phyloP scores from a whole-genome alignment of 1,284 basidiomycete genomes.

The Naganishia liquefaciens region DNA sequence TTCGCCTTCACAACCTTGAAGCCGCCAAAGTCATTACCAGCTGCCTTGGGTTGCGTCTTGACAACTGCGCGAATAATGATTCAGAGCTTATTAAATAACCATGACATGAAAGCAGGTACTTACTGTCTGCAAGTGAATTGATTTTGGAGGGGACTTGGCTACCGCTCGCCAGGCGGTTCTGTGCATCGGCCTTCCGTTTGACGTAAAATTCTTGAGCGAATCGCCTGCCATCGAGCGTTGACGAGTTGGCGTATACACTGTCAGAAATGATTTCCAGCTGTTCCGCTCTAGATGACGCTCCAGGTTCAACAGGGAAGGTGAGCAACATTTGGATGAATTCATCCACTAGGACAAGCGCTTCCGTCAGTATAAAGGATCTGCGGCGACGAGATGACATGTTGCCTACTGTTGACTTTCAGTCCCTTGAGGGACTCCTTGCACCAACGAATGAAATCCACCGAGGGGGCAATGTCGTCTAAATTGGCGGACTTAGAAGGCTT shows the following conservation, averaged over 20 bases:
- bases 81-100: neutral
- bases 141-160: constrained; percentile 57
- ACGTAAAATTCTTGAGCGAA: constrained; percentile 89
- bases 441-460: constrained; percentile 89
- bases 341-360: constrained; percentile 64
- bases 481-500: constrained; percentile 56
- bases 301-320: constrained; percentile 84
- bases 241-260: constrained; percentile 87
- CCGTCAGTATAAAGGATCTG: constrained; percentile 31
- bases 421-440: constrained; percentile 84
- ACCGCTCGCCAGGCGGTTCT: constrained; percentile 44
- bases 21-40: constrained; percentile 72
- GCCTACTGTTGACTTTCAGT: constrained; percentile 75
- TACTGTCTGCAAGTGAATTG: constrained; percentile 70
- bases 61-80: constrained; percentile 60
- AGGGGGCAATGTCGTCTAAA: constrained; percentile 68
- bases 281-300: constrained; percentile 58
- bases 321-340: constrained; percentile 90
- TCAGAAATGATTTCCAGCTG: constrained; percentile 88
- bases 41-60: constrained; percentile 77
- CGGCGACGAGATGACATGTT: neutral
- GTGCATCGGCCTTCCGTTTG: constrained; percentile 77
- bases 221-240: constrained; percentile 88
- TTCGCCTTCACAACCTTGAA: constrained; percentile 93
- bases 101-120: constrained; percentile 18